These are phyloP conservation scores for Coemansia aciculifera DNA, from an alignment of 192 early-diverging fungal genomes.

Conservation along the genomic window DNA sequence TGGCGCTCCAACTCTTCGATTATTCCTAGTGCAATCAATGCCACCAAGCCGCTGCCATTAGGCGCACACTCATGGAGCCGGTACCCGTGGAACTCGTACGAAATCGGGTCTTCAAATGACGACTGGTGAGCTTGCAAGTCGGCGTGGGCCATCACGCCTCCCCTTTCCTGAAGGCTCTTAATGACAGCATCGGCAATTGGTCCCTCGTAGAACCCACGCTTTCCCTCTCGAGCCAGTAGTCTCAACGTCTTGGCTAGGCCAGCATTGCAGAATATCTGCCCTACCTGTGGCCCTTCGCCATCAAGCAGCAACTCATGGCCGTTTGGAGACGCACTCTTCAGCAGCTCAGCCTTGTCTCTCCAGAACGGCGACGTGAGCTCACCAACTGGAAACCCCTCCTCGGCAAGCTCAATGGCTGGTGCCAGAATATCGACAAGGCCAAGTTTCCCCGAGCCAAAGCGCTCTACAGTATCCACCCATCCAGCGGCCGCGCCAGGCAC, in stretches of 20 bases:
- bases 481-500: constrained; percentile 76
- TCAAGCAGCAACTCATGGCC: constrained; percentile 57
- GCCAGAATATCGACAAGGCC: constrained; percentile 58
- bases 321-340: constrained; percentile 19
- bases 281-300: constrained; percentile 55
- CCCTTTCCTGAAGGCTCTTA: constrained; percentile 48
- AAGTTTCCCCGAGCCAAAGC: constrained; percentile 66
- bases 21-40: constrained; percentile 71
- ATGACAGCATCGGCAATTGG: constrained; percentile 68
- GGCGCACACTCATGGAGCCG: constrained; percentile 73
- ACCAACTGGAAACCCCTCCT: constrained; percentile 64
- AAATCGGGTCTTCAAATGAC: constrained; percentile 60
- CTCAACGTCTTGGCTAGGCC: constrained; percentile 54
- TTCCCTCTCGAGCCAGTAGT: constrained; percentile 53
- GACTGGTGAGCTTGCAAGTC: constrained; percentile 63
- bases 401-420: constrained; percentile 71
- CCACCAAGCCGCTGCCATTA: constrained; percentile 73
- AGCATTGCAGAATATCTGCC: constrained; percentile 65
- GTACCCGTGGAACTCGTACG: constrained; percentile 60
- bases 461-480: constrained; percentile 66
- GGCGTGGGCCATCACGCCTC: constrained; percentile 65
- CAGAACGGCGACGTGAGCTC: constrained; percentile 56
- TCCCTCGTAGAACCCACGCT: constrained; percentile 70
- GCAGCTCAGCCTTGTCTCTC: constrained; percentile 21
- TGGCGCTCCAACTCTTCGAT: constrained; percentile 57